Evolutionary conservation across 2,329 filamentous ascomycete species (phyloP).

Genomic region (Fusarium sp.): DNA sequence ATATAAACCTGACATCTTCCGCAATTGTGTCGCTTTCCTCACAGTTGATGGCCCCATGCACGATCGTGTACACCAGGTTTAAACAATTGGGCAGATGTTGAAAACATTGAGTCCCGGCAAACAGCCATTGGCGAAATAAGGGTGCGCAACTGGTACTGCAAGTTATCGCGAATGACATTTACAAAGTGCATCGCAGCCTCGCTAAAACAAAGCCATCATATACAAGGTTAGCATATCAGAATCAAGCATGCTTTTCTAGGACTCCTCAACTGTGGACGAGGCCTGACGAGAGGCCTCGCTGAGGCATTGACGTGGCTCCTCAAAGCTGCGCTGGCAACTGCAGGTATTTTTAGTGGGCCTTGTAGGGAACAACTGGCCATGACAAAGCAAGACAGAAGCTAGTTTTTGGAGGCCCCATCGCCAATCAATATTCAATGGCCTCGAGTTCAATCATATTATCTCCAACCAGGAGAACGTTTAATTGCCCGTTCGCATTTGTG

Average conservation of each 20-base stretch:
- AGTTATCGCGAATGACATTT: fast-evolving
- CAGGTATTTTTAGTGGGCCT: fast-evolving
- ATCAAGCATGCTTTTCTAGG: fast-evolving
- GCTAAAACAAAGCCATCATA: fast-evolving
- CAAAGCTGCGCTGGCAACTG: neutral
- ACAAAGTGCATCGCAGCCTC: neutral
- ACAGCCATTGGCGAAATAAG: fast-evolving
- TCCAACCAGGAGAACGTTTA: neutral
- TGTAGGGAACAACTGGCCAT: fast-evolving
- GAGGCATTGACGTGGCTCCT: neutral
- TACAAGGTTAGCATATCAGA: fast-evolving
- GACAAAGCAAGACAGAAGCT: fast-evolving
- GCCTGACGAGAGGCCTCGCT: neutral
- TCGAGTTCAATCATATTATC: fast-evolving
- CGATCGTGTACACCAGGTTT: fast-evolving
- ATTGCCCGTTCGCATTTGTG: neutral
- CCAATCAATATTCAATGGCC: neutral
- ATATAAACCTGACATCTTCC: fast-evolving
- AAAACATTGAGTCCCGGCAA: fast-evolving
- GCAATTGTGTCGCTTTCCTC: neutral
- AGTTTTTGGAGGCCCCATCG: fast-evolving
- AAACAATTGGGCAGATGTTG: fast-evolving
- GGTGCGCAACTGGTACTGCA: fast-evolving
- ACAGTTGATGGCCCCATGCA: too few relatives aligned
- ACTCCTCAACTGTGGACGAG: neutral